Conservation (phyloP, 805 yeast genomes). For the Cyberlindnera mississippiensis region DNA sequence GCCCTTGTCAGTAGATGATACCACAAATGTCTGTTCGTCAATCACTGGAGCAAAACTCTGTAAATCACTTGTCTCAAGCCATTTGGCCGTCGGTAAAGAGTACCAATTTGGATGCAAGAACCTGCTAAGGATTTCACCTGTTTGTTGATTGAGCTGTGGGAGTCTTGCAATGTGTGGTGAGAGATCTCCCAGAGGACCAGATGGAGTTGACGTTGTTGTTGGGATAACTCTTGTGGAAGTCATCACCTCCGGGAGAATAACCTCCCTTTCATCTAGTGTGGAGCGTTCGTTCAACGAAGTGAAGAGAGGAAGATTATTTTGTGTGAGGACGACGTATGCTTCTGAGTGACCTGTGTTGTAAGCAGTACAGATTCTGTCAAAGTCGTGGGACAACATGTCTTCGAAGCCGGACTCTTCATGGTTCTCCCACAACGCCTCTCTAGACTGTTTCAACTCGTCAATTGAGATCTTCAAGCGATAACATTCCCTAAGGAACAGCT, state of each 20-base stretch:
- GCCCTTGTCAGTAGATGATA: constrained; percentile 48
- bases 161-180: constrained; percentile 21
- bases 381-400: constrained; percentile 50
- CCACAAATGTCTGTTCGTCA: constrained; percentile 55
- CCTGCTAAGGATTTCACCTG: constrained; percentile 50
- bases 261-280: constrained; percentile 67
- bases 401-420: constrained; percentile 26
- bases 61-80: constrained; percentile 52
- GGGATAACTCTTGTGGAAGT: constrained; percentile 68
- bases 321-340: constrained; percentile 54
- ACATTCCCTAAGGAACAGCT: constrained; percentile 60
- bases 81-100: constrained; percentile 57
- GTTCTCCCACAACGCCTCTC: constrained; percentile 11
- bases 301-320: constrained; percentile 72
- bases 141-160: constrained; percentile 23
- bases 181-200: constrained; percentile 30
- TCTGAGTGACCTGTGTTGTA: constrained; percentile 58
- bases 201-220: constrained; percentile 21
- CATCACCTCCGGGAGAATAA: constrained; percentile 64
- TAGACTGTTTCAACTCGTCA: constrained; percentile 9
- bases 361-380: constrained; percentile 50
- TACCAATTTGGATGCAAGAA: constrained; percentile 63
- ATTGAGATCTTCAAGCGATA: constrained; percentile 33
- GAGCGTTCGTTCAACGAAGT: constrained; percentile 70
- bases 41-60: constrained; percentile 62